phyloP scores from a whole-genome alignment of 805 yeast species.

The Sungouiella thailandica region DNA sequence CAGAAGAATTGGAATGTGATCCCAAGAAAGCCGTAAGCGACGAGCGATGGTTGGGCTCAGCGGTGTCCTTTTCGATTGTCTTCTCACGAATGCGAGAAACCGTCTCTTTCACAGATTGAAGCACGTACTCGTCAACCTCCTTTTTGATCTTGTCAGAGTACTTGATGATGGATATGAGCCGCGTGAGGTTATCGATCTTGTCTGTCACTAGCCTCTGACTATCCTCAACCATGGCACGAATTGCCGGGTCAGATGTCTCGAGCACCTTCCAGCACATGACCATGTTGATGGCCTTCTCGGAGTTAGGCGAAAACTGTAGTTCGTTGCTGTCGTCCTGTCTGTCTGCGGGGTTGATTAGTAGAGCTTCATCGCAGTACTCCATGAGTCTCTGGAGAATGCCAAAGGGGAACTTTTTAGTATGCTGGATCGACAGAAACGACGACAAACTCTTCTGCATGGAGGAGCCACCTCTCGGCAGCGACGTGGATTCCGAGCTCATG shows the following conservation, averaged over 20 bases:
- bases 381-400: conserved; percentile 52
- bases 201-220: conserved; percentile 55
- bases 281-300: conserved; percentile 49
- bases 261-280: conserved; percentile 44
- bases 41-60: too few relatives aligned
- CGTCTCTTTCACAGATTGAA: conserved; percentile 59
- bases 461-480: too few relatives aligned
- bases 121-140: conserved; percentile 70
- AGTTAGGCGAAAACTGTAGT: conserved; percentile 50
- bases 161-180: conserved; percentile 69
- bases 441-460: too few relatives aligned
- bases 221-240: conserved; percentile 58
- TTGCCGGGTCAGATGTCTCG: conserved; percentile 58
- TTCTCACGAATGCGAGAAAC: conserved; percentile 48
- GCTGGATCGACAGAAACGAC: conserved; percentile 20
- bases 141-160: conserved; percentile 71
- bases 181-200: conserved; percentile 63
- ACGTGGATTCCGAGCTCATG: conserved; percentile 10
- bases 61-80: conserved; percentile 13
- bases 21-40: too few relatives aligned
- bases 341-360: conserved; percentile 56
- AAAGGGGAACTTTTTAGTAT: conserved; percentile 55
- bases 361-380: conserved; percentile 71
- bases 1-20: too few relatives aligned
- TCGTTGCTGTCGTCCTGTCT: conserved; percentile 48